Percentiles rank a stretch among this genome's conserved stretches.
These are phyloP conservation scores for Cairneyella variabilis DNA, from an alignment of 495 filamentous ascomycete genomes.

Conservation along the genomic window DNA sequence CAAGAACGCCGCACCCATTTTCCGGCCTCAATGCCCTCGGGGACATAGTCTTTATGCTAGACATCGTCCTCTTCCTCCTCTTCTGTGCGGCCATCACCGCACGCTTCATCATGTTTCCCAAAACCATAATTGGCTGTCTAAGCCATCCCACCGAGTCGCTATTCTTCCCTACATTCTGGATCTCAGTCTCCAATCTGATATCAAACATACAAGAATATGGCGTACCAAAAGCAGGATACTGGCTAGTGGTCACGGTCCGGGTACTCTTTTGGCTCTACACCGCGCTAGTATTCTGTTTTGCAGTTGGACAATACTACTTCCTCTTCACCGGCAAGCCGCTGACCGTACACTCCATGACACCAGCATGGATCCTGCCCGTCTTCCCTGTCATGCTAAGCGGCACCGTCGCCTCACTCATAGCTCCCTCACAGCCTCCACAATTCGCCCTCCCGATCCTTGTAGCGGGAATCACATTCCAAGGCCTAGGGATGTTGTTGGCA, in stretches of 20 bases:
- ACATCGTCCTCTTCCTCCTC: slow-evolving; percentile 51
- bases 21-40: slow-evolving; percentile 55
- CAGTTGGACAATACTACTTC: slow-evolving; percentile 46
- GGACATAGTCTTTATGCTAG: slow-evolving; percentile 56
- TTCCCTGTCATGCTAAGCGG: slow-evolving; percentile 53
- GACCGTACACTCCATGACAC: slow-evolving; percentile 37
- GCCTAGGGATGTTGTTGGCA: slow-evolving; percentile 45
- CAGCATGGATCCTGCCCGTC: slow-evolving; percentile 53
- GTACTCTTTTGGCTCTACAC: slow-evolving; percentile 52
- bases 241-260: slow-evolving; percentile 38
- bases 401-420: slow-evolving; percentile 39
- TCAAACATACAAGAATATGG: slow-evolving; percentile 58
- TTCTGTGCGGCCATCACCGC: slow-evolving; percentile 30
- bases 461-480: slow-evolving; percentile 49
- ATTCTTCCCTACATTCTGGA: slow-evolving; percentile 63
- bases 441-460: slow-evolving; percentile 42
- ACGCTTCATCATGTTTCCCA: slow-evolving; percentile 53
- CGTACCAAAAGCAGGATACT: slow-evolving; percentile 33
- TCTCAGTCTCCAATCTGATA: slow-evolving; percentile 60
- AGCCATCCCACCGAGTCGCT: slow-evolving; percentile 60
- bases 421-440: slow-evolving; percentile 35
- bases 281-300: slow-evolving; percentile 36
- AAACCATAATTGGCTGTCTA: slow-evolving; percentile 53
- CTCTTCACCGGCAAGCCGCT: slow-evolving; percentile 39
- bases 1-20: slow-evolving; percentile 57